Percentiles rank a stretch among this genome's conserved stretches.
Conservation (phyloP, 257 asterid species). For the Striga asiatica region DNA sequence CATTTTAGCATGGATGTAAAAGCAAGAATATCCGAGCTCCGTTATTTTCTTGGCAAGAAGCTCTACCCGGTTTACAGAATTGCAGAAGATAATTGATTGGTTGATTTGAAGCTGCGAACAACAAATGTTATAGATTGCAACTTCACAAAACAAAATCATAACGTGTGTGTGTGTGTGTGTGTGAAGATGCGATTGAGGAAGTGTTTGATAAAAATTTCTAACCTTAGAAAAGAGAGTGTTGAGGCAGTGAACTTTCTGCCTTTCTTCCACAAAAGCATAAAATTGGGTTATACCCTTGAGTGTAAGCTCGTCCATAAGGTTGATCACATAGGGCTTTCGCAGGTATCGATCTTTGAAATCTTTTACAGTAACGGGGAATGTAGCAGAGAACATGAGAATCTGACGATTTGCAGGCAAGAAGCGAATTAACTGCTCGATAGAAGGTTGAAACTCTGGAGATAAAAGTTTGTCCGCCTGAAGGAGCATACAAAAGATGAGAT, state of each 20-base stretch:
- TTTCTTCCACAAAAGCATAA: conserved; percentile 79
- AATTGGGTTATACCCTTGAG: conserved; percentile 71
- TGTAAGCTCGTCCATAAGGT: conserved; percentile 76
- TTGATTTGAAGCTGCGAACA: conserved; percentile 67
- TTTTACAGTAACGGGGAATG: conserved; percentile 74
- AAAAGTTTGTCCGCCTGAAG: conserved; percentile 69
- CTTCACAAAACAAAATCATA: conserved; percentile 6
- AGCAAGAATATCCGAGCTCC: conserved; percentile 76
- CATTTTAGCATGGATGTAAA: conserved; percentile 79
- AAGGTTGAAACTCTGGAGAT: conserved; percentile 76
- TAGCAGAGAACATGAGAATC: conserved; percentile 69
- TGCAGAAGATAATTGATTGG: conserved; percentile 75
- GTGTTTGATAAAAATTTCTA: background rate
- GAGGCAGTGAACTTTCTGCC: conserved; percentile 80
- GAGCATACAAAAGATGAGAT: conserved; percentile 2
- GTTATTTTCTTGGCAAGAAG: conserved; percentile 73
- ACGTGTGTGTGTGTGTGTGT: background rate
- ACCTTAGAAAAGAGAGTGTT: conserved; percentile 77
- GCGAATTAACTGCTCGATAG: conserved; percentile 50
- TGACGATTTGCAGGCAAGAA: conserved; percentile 44
- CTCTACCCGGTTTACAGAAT: conserved; percentile 69
- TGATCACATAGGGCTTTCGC: conserved; percentile 51
- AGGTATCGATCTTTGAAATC: conserved; percentile 57
- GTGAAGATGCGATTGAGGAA: background rate
- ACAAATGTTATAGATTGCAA: conserved; percentile 8